These are phyloP conservation scores for Nigrograna mackinnonii DNA, from an alignment of 2,329 filamentous ascomycete genomes.

Conservation along the genomic window DNA sequence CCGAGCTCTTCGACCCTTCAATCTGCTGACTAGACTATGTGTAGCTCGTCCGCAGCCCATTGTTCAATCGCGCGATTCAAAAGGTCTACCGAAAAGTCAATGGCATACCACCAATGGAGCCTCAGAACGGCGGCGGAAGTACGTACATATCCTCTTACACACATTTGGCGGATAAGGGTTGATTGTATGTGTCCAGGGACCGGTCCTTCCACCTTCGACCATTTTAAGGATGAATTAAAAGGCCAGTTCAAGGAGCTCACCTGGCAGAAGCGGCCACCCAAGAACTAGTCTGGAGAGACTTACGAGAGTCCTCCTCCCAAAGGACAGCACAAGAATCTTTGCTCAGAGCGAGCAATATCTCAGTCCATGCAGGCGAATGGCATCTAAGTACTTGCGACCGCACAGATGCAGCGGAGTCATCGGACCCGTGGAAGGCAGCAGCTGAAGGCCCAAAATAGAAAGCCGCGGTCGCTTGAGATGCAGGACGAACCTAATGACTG, in stretches of 20 bases:
- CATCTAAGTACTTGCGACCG: no score
- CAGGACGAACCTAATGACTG: no score
- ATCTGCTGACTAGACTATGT: constrained; percentile 2
- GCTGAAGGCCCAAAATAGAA: no score
- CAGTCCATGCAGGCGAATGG: no score
- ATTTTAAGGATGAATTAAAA: constrained; percentile 59
- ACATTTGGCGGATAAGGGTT: constrained; percentile 1
- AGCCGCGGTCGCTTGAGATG: no score
- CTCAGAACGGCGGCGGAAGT: constrained; percentile 47
- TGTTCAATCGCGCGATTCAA: constrained; percentile 58
- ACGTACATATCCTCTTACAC: constrained; percentile 23
- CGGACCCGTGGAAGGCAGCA: no score
- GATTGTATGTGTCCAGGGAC: constrained; percentile 21
- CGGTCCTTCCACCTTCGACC: constrained; percentile 48
- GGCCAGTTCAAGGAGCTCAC: constrained; percentile 46
- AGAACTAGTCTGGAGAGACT: constrained; percentile 3
- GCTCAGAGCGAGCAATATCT: no score
- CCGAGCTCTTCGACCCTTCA: not conserved
- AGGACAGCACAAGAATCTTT: no score
- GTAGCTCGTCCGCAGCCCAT: constrained; percentile 56
- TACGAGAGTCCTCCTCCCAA: no score
- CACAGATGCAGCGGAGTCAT: no score
- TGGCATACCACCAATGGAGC: constrained; percentile 46
- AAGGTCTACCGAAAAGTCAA: constrained; percentile 53
- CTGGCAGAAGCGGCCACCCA: constrained; percentile 38